These are phyloP conservation scores for Monosporozyma yasuniensis DNA, from an alignment of 805 yeast genomes.

Conservation along the genomic window DNA sequence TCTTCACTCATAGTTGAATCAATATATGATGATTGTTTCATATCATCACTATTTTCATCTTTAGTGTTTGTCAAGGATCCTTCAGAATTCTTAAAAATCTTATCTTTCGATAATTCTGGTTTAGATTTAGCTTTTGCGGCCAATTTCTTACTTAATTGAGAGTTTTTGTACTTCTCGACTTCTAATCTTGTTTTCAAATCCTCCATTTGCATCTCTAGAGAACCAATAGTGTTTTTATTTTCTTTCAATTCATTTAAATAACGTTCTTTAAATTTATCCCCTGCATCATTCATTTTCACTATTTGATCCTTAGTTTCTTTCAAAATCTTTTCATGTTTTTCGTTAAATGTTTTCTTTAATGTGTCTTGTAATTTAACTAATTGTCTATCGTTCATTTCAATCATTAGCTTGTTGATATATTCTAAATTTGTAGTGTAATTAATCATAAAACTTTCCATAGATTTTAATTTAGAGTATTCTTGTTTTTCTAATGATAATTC, in stretches of 20 bases:
- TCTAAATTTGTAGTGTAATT: constrained; percentile 36
- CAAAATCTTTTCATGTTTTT: constrained; percentile 19
- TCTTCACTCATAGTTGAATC: background rate
- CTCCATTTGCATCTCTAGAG: constrained; percentile 22
- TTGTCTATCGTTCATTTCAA: constrained; percentile 27
- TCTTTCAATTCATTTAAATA: constrained; percentile 7
- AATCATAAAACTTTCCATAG: constrained; percentile 46
- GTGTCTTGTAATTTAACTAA: constrained; percentile 23
- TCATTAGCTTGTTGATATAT: constrained; percentile 23
- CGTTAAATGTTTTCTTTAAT: constrained; percentile 21
- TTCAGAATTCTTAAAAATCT: too few relatives aligned
- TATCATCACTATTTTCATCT: background rate
- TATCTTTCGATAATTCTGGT: background rate
- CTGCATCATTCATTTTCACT: constrained; percentile 13
- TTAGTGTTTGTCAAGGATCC: too few relatives aligned
- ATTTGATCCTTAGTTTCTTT: constrained; percentile 18
- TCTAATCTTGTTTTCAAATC: constrained; percentile 28
- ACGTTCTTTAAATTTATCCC: constrained; percentile 7
- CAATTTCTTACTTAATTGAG: constrained; percentile 11
- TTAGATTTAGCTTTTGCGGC: background rate
- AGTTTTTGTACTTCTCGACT: constrained; percentile 27
- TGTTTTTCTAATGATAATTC: constrained; percentile 50
- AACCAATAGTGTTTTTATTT: constrained; percentile 13
- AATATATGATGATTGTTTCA: background rate
- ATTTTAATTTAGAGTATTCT: constrained; percentile 46